Conservation (phyloP, 495 filamentous ascomycete genomes). For the Trichocladium uniseriatum region DNA sequence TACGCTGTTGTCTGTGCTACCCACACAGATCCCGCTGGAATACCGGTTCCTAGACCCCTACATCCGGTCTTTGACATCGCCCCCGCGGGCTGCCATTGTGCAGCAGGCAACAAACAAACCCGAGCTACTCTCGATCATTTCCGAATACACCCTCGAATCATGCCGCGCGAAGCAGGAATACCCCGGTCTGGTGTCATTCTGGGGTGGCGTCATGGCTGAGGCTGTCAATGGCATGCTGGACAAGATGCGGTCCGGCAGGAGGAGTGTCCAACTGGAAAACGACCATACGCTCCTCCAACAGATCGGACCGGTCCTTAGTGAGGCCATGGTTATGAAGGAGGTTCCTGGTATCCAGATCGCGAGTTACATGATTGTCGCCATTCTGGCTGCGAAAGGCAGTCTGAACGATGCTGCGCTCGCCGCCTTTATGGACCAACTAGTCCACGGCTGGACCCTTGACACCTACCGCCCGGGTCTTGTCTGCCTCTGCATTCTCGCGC, state of each 20-base stretch:
- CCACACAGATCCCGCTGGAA: conserved; percentile 57
- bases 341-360: conserved; percentile 68
- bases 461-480: conserved; percentile 65
- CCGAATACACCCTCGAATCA: conserved; percentile 61
- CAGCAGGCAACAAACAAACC: conserved; percentile 66
- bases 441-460: conserved; percentile 60
- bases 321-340: conserved; percentile 61
- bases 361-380: conserved; percentile 80
- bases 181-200: conserved; percentile 71
- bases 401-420: conserved; percentile 66
- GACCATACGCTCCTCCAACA: conserved; percentile 69
- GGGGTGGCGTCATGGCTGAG: conserved; percentile 76
- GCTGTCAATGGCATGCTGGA: conserved; percentile 73
- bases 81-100: conserved; percentile 70
- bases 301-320: conserved; percentile 65
- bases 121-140: conserved; percentile 60
- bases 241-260: conserved; percentile 57
- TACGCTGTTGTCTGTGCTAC: conserved; percentile 74
- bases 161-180: conserved; percentile 60
- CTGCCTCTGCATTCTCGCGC: conserved; percentile 69
- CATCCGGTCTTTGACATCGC: conserved; percentile 58
- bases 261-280: conserved; percentile 55
- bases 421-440: conserved; percentile 78
- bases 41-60: conserved; percentile 83
- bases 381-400: conserved; percentile 70